These are phyloP conservation scores for Colletotrichum siamense DNA, from an alignment of 2,329 filamentous ascomycete genomes.

Conservation along the genomic window DNA sequence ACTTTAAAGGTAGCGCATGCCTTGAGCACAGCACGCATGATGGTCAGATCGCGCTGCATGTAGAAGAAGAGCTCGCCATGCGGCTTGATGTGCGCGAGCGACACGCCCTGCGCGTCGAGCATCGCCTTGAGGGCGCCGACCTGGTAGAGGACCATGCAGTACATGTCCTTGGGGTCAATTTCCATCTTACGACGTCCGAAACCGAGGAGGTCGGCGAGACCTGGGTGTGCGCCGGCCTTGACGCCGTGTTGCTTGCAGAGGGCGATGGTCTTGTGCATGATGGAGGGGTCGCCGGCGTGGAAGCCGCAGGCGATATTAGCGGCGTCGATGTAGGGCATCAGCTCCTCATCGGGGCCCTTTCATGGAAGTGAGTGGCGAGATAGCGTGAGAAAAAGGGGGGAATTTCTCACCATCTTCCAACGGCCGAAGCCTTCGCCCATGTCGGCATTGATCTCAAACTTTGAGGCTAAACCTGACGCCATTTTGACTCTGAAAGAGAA, in stretches of 20 bases:
- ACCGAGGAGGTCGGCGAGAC: constrained; percentile 68
- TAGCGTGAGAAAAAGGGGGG: no score
- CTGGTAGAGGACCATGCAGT: constrained; percentile 65
- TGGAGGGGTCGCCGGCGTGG: constrained; percentile 66
- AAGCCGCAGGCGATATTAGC: constrained; percentile 69
- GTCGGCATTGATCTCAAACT: constrained; percentile 51
- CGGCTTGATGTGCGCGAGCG: constrained; percentile 58
- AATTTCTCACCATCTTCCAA: constrained; percentile 36
- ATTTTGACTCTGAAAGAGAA: neutral
- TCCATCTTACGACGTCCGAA: constrained; percentile 69
- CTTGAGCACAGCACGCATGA: constrained; percentile 32
- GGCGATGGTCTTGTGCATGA: constrained; percentile 66
- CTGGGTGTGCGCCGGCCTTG: constrained; percentile 66
- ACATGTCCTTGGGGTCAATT: constrained; percentile 60
- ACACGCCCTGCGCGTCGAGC: constrained; percentile 59
- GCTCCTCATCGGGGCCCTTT: constrained; percentile 31
- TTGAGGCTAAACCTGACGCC: neutral
- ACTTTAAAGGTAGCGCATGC: constrained; percentile 31
- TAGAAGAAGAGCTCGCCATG: constrained; percentile 62
- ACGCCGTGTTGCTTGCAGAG: constrained; percentile 63
- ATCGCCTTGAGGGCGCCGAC: constrained; percentile 67
- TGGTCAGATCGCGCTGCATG: constrained; percentile 31
- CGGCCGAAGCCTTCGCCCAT: constrained; percentile 57
- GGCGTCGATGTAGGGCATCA: constrained; percentile 66
- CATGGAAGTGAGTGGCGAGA: neutral